Evolutionary conservation across 352 stramenopile species (phyloP), one percentile per base, ranked within the genome.

Genomic region (Hyaloperonospora brassicae): DNA sequence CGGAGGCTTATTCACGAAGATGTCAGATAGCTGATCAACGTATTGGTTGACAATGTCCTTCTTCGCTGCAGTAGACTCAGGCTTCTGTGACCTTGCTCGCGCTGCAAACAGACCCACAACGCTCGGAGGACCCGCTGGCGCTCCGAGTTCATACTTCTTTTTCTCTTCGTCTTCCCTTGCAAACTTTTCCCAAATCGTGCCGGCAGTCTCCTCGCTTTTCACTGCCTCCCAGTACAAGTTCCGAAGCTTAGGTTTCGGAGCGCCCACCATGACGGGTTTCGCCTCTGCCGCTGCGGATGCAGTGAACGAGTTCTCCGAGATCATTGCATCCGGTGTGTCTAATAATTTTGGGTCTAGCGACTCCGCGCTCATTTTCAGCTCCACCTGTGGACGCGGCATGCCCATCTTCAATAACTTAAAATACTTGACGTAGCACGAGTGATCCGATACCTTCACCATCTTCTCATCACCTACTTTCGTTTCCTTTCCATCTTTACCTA

Each of bases 391-490:
- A 45, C 86, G 77, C 7, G 95, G 95, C 79, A 98, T 92, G 5
- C 91, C 92, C 68, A 98, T 90, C 63, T 97, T 97, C 39, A 93
- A 68, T 83, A 98, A 93, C 66, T 97, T 97, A 73, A 97, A 98
- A 76, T 97, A 98, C 67, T 97, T 97, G 47, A 60, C 62, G 58
- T 96, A 98, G 46, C 70, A 77, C 13, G 87, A 87, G 55, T 98
- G 88, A 51, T 97, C 78, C 7, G 58, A 77, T 39, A 61, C 74
- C 46, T 80, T 84, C 27, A 84, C 62, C 40, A 59, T 68, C 40
- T 70, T 67, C 11, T 46, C 54, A 22, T 51, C 38, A n/a, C 31
- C 51, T 47, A 31, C 47, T 36, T 64, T 72, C 21, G 78, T 57
- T 50, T 73, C 63, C 36, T 82, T 80, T 12, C 76, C 76, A 13